Conservation (phyloP, 2,329 filamentous ascomycete genomes). For the Diaporthe humulicola region DNA sequence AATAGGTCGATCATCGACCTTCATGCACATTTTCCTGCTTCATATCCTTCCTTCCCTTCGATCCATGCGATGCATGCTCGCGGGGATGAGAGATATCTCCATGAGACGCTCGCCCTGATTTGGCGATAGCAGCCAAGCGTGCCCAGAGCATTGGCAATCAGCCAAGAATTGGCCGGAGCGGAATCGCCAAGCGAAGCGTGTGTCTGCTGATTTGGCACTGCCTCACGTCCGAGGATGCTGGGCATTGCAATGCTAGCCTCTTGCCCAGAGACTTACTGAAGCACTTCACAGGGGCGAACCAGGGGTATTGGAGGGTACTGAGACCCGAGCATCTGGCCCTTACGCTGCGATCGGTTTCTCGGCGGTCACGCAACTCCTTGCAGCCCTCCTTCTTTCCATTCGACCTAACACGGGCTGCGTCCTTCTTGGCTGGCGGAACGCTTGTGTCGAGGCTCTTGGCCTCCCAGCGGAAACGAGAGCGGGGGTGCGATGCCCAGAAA, state of each 20-base stretch:
- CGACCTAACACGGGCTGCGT: slow-evolving; percentile 7
- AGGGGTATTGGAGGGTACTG: slow-evolving; percentile 1
- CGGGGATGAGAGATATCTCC: not conserved
- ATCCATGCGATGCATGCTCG: not conserved
- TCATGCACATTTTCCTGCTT: slow-evolving; percentile 11
- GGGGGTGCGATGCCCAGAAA: slow-evolving; percentile 27
- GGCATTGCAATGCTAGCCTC: slow-evolving; percentile 24
- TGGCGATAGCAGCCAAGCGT: slow-evolving; percentile 20
- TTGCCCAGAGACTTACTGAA: slow-evolving; percentile 20
- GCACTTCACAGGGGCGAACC: slow-evolving; percentile 20
- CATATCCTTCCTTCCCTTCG: not conserved
- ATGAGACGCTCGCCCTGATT: slow-evolving; percentile 14
- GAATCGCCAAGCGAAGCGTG: slow-evolving; percentile 27
- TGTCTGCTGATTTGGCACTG: slow-evolving; percentile 31
- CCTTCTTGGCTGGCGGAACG: slow-evolving; percentile 29
- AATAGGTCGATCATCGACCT: slow-evolving; percentile 6
- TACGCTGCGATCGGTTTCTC: slow-evolving; percentile 15
- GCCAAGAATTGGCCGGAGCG: slow-evolving; percentile 32
- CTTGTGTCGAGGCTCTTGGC: slow-evolving; percentile 27
- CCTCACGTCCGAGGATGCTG: slow-evolving; percentile 29
- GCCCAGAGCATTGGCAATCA: slow-evolving; percentile 28
- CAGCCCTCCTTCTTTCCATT: not conserved
- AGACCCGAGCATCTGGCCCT: slow-evolving; percentile 14
- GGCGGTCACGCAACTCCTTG: slow-evolving; percentile 8
- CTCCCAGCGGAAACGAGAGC: slow-evolving; percentile 27